A percentile compares a stretch with the other conserved stretches of the same genome.
These are phyloP conservation scores for Tephrocybe rancida DNA, from an alignment of 768 basidiomycete genomes.

Conservation along the genomic window DNA sequence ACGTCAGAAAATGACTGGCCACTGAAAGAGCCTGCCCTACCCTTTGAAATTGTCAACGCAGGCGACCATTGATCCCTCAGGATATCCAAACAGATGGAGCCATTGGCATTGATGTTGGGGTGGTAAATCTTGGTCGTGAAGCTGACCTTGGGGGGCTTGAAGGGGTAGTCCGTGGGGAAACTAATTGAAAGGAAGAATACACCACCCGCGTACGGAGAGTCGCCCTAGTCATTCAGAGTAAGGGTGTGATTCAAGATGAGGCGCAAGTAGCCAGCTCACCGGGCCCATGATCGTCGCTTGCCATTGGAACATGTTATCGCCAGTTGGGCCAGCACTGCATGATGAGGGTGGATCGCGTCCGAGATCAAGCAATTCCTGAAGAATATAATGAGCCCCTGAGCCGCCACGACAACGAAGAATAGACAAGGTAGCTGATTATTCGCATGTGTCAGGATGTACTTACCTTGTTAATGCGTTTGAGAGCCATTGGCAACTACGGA, in stretches of 20 bases:
- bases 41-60: conserved; percentile 98
- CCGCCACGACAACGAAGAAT: conserved; percentile 4
- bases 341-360: conserved; percentile 99
- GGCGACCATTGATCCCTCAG: conserved; percentile 99
- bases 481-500: conserved; percentile 67
- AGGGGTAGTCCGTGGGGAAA: conserved; percentile 98
- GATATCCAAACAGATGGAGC: conserved; percentile 98
- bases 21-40: conserved; percentile 41
- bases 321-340: conserved; percentile 97
- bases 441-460: conserved; percentile 7
- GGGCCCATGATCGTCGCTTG: conserved; percentile 99
- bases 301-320: conserved; percentile 99
- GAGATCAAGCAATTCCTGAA: conserved; percentile 97
- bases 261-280: conserved; percentile 51
- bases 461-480: conserved; percentile 99
- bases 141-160: conserved; percentile 99
- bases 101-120: conserved; percentile 99
- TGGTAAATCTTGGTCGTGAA: conserved; percentile 99
- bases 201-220: conserved; percentile 98
- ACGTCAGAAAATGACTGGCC: conserved; percentile 3
- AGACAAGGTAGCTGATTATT: conserved; percentile 12
- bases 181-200: conserved; percentile 97
- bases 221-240: conserved; percentile 58
- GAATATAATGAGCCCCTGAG: conserved; percentile 22
- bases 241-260: conserved; percentile 27